Evolutionary conservation across 306 rosid genomes (phyloP), one percentile per base, ranked within the genome.

Genomic region (Acacia melanoxylon): DNA sequence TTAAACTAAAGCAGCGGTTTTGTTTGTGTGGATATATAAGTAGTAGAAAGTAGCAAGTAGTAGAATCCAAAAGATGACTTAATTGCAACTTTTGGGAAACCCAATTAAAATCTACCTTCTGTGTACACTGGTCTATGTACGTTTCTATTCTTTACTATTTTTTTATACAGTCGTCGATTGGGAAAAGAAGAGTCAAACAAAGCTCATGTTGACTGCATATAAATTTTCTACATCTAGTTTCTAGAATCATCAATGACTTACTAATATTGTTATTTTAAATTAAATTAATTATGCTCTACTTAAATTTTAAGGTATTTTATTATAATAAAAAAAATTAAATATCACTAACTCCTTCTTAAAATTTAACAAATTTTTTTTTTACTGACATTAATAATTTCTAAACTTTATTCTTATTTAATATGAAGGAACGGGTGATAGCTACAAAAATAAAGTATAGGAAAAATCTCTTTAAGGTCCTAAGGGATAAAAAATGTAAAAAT

Each of bases 101-200:
- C 65, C 66, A 74, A 29, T 33, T 10, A 72, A 68, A 69, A 67
- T 66, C 76, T 27, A 9, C 19, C 20, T 62, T 16, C 0, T 29
- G 82, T 44, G 80, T 44, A 8, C 78, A 45, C 48, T 67, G 78
- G 80, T 86, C 70, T 11, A 9, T 11, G 9, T 74, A 33, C 49
- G 72, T 72, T 81, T 74, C 62, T 76, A 12, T 66, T 81, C 78
- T 54, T 52, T 25, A 56, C 25, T 29, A 29, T 29, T 19, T 19
- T 19, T 15, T 51, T 54, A 19, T 19, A 68, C 24, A 3, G 65
- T 49, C 44, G 63, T 49, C 44, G 63, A 69, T 51, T 74, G 59
- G 74, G 62, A 77, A 80, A 74, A 81, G 41, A 80, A 58, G 68
- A 73, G 88, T 85, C 90, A 87, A 84, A 79, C 12, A 85, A 76